Evolutionary conservation across 805 yeast genomes (phyloP).

Genomic region (Lipomyces oligophaga): DNA sequence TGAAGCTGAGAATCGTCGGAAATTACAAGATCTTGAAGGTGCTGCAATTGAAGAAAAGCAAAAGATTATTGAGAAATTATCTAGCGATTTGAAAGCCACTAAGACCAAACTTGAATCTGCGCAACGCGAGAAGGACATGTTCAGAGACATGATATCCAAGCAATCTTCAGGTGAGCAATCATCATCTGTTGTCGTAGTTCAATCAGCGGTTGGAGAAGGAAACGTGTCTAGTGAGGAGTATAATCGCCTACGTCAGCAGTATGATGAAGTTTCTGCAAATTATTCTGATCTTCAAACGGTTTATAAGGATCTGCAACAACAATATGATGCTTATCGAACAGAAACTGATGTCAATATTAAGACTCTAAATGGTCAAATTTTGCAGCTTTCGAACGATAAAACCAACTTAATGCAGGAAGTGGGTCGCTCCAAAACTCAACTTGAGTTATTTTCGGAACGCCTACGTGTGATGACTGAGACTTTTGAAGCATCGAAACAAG

Average conservation of each 20-base stretch:
- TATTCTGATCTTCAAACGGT: slow-evolving; percentile 21
- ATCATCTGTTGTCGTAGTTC: not conserved
- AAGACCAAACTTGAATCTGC: slow-evolving; percentile 53
- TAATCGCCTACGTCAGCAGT: slow-evolving; percentile 4
- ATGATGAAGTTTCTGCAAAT: slow-evolving; percentile 5
- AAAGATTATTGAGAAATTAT: slow-evolving; percentile 34
- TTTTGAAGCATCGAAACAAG: slow-evolving; percentile 43
- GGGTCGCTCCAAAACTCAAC: slow-evolving; percentile 54
- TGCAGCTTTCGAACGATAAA: slow-evolving; percentile 41
- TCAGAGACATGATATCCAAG: slow-evolving; percentile 39
- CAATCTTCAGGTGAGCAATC: not conserved
- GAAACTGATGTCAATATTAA: slow-evolving; percentile 46
- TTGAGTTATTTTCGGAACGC: slow-evolving; percentile 53
- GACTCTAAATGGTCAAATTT: slow-evolving; percentile 49
- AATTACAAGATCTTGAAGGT: slow-evolving; percentile 33
- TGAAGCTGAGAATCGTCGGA: slow-evolving; percentile 41
- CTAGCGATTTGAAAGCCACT: slow-evolving; percentile 42
- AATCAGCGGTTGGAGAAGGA: not conserved
- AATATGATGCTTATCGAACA: slow-evolving; percentile 40
- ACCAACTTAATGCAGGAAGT: slow-evolving; percentile 48
- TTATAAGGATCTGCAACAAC: slow-evolving; percentile 35
- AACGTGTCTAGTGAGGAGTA: slow-evolving; percentile 15
- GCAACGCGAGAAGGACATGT: slow-evolving; percentile 66
- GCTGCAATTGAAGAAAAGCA: slow-evolving; percentile 39
- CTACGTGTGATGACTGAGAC: slow-evolving; percentile 43